Conservation (phyloP, 2,329 filamentous ascomycete species). For the Kalmusia sp. region DNA sequence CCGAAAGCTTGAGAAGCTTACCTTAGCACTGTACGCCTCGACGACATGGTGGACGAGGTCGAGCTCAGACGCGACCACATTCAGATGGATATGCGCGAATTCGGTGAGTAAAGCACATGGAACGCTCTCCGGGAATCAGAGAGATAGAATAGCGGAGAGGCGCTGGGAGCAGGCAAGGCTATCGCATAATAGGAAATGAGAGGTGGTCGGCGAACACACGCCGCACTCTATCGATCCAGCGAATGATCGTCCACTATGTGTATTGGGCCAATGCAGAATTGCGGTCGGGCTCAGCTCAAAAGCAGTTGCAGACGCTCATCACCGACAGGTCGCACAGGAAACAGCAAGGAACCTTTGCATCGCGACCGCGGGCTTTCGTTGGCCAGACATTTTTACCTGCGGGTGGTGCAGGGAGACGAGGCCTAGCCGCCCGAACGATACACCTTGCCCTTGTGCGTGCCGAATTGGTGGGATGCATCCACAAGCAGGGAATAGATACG, state of each 20-base stretch:
- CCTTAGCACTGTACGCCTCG: constrained; percentile 33
- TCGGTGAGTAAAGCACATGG: constrained; percentile 13
- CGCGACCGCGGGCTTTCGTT: constrained; percentile 1
- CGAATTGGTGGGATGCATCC: constrained; percentile 18
- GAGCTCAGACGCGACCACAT: constrained; percentile 9
- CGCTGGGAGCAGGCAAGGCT: constrained; percentile 14
- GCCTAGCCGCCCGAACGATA: constrained; percentile 17
- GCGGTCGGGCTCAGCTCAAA: constrained; percentile 24
- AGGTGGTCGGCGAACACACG: constrained; percentile 21
- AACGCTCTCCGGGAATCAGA: constrained; percentile 7
- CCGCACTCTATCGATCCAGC: constrained; percentile 21
- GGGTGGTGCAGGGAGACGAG: constrained; percentile 8
- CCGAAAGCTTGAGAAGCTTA: no score
- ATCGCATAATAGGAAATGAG: constrained; percentile 19
- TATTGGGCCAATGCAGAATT: constrained; percentile 1
- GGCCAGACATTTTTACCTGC: constrained; percentile 12
- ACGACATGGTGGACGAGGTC: constrained; percentile 25
- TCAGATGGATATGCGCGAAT: constrained; percentile 5
- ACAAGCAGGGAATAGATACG: constrained; percentile 30
- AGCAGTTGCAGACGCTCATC: constrained; percentile 18
- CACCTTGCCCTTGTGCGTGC: constrained; percentile 14
- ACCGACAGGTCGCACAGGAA: constrained; percentile 20
- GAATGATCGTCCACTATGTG: constrained; percentile 18
- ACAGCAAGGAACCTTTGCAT: constrained; percentile 14
- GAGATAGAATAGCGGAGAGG: constrained; percentile 14